Conservation (phyloP, 768 basidiomycete species). For the Mycena chlorophos region DNA sequence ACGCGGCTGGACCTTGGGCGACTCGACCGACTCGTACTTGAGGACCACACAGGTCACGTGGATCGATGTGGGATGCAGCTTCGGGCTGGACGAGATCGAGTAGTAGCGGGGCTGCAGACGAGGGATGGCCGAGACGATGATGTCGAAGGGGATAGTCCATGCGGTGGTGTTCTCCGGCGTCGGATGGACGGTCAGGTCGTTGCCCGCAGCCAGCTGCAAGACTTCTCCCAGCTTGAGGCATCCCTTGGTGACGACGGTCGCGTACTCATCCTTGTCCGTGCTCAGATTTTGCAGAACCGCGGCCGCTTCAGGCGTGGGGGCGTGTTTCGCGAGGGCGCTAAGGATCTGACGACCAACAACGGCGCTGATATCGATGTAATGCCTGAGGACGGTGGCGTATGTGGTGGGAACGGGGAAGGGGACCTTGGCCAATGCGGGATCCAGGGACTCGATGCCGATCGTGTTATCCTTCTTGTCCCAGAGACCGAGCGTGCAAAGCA, state of each 20-base stretch:
- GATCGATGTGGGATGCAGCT: conserved; percentile 83
- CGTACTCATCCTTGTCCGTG: conserved; percentile 85
- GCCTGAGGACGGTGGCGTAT: conserved; percentile 87
- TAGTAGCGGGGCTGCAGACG: conserved; percentile 97
- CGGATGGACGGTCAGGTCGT: conserved; percentile 59
- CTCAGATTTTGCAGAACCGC: conserved; percentile 74
- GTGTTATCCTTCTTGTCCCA: conserved; percentile 77
- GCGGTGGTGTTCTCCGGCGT: conserved; percentile 73
- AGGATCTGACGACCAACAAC: conserved; percentile 94
- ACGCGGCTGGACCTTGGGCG: conserved; percentile 52
- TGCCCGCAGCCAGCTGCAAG: conserved; percentile 85
- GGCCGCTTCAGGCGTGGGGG: conserved; percentile 78
- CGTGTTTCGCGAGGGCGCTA: conserved; percentile 82
- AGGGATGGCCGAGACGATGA: conserved; percentile 89
- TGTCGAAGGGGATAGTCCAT: conserved; percentile 96
- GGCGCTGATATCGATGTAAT: conserved; percentile 96
- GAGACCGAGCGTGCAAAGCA: conserved; percentile 84
- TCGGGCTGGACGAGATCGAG: conserved; percentile 97
- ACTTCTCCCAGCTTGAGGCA: conserved; percentile 93
- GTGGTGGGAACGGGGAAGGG: conserved; percentile 98
- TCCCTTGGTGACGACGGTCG: conserved; percentile 69
- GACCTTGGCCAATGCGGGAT: conserved; percentile 96
- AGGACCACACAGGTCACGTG: conserved; percentile 96
- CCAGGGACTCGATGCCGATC: conserved; percentile 93
- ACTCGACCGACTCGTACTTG: conserved; percentile 76